A percentile compares a stretch with the other conserved stretches of the same genome.
Evolutionary conservation across 176 grass and related monocot species (phyloP).

Genomic region (Oryza meyeriana): DNA sequence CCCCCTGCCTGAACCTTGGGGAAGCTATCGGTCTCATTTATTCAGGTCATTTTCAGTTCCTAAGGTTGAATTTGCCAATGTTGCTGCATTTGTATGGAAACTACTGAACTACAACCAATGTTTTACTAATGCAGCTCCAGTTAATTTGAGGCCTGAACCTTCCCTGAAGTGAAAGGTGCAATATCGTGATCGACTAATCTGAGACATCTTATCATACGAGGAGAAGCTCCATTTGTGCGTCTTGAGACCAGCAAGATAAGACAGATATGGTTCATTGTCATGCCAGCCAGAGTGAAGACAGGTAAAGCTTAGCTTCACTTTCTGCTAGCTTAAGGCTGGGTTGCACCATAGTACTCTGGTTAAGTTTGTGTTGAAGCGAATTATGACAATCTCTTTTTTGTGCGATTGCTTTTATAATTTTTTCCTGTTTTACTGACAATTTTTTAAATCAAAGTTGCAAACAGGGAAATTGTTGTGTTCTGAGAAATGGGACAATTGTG

Average conservation of each 20-base stretch:
- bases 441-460: background rate
- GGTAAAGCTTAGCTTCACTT: background rate
- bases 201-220: background rate
- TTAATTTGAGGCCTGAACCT: background rate
- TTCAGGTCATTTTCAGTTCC: background rate
- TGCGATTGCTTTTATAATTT: background rate
- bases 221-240: background rate
- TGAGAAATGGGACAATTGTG: background rate
- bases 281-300: background rate
- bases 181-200: background rate
- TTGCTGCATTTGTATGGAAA: background rate
- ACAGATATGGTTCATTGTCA: background rate
- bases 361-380: background rate
- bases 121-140: background rate
- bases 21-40: conserved; percentile 11
- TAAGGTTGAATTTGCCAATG: background rate
- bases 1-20: conserved; percentile 1
- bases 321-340: background rate
- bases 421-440: background rate
- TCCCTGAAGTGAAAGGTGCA: background rate
- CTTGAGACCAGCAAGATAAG: background rate
- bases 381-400: background rate
- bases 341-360: background rate
- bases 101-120: background rate
- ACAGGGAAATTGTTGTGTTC: background rate